phyloP scores from a whole-genome alignment of 2,329 filamentous ascomycete genomes.

The Fusarium sp. region DNA sequence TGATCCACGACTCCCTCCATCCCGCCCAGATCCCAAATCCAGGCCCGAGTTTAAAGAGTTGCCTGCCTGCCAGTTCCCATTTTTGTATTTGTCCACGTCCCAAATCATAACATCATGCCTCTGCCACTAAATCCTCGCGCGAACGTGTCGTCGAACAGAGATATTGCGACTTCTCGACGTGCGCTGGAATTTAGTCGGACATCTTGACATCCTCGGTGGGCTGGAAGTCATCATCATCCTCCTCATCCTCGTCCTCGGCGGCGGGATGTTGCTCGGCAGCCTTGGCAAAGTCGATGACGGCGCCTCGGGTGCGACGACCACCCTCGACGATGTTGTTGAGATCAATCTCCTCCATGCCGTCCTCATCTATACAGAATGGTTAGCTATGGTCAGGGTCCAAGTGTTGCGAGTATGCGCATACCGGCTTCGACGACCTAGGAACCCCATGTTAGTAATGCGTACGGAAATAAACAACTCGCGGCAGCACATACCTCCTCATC shows the following conservation, averaged over 20 bases:
- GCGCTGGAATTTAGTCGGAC: slow-evolving; percentile 52
- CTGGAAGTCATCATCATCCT: slow-evolving; percentile 79
- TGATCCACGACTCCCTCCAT: slow-evolving; percentile 28
- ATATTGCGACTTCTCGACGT: background rate
- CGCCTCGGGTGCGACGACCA: slow-evolving; percentile 88
- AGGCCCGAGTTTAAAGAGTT: slow-evolving; percentile 30
- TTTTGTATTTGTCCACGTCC: slow-evolving; percentile 33
- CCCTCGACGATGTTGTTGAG: slow-evolving; percentile 84
- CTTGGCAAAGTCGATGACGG: slow-evolving; percentile 92
- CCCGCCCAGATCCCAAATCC: slow-evolving; percentile 34
- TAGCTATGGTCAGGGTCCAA: slow-evolving; percentile 37
- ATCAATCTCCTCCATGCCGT: slow-evolving; percentile 93
- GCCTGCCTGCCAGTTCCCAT: slow-evolving; percentile 28
- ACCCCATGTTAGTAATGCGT: slow-evolving; percentile 40
- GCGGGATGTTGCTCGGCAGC: slow-evolving; percentile 83
- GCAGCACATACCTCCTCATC: slow-evolving; percentile 47
- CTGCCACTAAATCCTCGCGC: background rate
- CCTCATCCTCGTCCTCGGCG: slow-evolving; percentile 86
- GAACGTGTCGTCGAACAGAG: background rate
- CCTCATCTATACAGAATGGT: slow-evolving; percentile 71
- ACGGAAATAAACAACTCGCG: background rate
- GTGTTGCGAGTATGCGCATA: slow-evolving; percentile 32
- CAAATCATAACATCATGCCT: slow-evolving; percentile 40
- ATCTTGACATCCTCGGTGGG: slow-evolving; percentile 77
- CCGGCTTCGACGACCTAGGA: slow-evolving; percentile 46